These are phyloP conservation scores for Closterium sp. DNA, from an alignment of 139 green algal species.

Conservation along the genomic window DNA sequence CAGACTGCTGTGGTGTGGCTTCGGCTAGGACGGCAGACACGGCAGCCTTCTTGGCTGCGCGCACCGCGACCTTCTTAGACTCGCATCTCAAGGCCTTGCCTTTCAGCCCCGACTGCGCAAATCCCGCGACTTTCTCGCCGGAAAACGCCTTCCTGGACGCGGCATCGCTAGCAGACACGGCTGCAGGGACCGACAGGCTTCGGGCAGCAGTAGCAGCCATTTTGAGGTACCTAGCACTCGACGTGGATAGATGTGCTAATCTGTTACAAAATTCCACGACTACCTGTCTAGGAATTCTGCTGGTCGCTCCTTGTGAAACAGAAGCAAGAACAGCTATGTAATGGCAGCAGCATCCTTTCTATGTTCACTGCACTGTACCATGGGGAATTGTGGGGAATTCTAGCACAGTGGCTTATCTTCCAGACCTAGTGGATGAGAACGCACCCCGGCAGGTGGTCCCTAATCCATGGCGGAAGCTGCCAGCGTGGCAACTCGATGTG, in stretches of 20 bases:
- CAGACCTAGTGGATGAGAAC: neutral
- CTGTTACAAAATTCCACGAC: neutral
- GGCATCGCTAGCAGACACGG: neutral
- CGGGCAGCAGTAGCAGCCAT: neutral
- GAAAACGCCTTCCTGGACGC: neutral
- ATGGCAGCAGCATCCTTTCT: neutral
- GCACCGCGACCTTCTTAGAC: neutral
- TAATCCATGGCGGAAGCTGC: neutral
- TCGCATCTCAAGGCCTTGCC: neutral
- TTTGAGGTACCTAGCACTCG: neutral
- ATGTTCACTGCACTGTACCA: neutral
- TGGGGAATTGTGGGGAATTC: neutral
- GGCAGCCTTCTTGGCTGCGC: neutral
- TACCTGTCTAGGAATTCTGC: neutral
- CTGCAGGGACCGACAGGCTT: neutral
- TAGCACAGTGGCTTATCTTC: neutral
- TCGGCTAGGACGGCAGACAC: constrained; percentile 20
- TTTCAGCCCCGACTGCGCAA: constrained; percentile 3
- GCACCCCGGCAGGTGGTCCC: neutral
- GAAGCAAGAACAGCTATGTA: neutral
- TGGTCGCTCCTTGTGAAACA: neutral
- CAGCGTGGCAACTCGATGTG: neutral
- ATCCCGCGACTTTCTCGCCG: constrained; percentile 11
- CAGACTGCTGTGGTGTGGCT: constrained; percentile 2
- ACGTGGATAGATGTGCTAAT: neutral